Conservation (phyloP, 2,329 filamentous ascomycete genomes). For the Phialophora macrospora region DNA sequence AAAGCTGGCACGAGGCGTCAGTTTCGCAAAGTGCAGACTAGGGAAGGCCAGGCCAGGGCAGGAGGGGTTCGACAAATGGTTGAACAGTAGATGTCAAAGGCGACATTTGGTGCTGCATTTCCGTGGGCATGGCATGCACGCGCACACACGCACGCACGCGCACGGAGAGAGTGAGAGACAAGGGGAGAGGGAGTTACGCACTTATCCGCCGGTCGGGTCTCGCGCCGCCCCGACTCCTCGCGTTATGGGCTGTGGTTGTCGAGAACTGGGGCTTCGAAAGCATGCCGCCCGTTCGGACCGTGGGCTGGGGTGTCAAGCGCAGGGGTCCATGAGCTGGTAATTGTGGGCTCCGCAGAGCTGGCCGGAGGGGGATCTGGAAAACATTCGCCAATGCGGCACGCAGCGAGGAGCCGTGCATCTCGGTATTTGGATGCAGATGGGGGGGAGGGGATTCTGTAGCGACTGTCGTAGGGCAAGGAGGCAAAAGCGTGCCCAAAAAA, state of each 20-base stretch:
- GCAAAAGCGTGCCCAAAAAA: not conserved
- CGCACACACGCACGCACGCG: too few species aligned
- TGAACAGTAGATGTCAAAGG: not conserved
- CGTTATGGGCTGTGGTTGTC: slow-evolving; percentile 47
- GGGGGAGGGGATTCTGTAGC: not conserved
- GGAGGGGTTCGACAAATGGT: too few species aligned
- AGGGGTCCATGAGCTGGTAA: not conserved
- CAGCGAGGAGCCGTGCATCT: slow-evolving; percentile 46
- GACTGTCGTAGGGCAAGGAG: not conserved
- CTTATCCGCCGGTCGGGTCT: slow-evolving; percentile 51
- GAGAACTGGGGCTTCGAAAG: slow-evolving; percentile 44
- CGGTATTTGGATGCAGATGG: too few species aligned
- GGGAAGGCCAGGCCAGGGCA: too few species aligned
- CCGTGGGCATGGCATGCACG: not conserved
- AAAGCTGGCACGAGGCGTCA: slow-evolving; percentile 52
- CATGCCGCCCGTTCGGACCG: slow-evolving; percentile 7
- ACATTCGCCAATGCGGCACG: slow-evolving; percentile 53
- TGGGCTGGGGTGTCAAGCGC: slow-evolving; percentile 44
- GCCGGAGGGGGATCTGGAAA: slow-evolving; percentile 50
- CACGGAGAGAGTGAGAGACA: not conserved
- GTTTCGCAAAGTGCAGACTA: too few species aligned
- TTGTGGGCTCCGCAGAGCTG: slow-evolving; percentile 16
- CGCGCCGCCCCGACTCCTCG: slow-evolving; percentile 42
- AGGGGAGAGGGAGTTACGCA: slow-evolving; percentile 42
- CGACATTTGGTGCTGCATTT: not conserved